phyloP scores from a whole-genome alignment of 2,329 filamentous ascomycete genomes.

The Mycocentrospora acerina region DNA sequence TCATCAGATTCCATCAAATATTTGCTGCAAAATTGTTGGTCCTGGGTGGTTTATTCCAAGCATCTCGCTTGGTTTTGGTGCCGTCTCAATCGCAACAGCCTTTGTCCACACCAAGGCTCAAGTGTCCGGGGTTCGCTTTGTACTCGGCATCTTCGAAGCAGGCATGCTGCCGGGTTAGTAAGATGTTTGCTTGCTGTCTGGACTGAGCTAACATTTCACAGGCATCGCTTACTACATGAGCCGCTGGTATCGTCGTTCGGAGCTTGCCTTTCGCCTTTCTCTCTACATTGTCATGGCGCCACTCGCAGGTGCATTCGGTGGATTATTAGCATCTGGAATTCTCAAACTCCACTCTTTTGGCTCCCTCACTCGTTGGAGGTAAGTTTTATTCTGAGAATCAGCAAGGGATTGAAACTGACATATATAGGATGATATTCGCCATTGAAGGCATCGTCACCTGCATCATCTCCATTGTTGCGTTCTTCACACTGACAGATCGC shows the following conservation, averaged over 20 bases:
- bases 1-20: conserved; percentile 65
- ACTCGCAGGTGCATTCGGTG: conserved; percentile 70
- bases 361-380: conserved; percentile 56
- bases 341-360: conserved; percentile 62
- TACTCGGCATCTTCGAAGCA: conserved; percentile 68
- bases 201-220: background rate
- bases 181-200: background rate
- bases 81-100: conserved; percentile 64
- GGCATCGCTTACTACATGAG: conserved; percentile 72
- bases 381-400: too few relatives aligned
- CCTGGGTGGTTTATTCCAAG: conserved; percentile 71
- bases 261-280: conserved; percentile 67
- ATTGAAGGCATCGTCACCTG: conserved; percentile 69
- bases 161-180: conserved; percentile 64
- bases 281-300: conserved; percentile 72
- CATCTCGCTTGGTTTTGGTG: conserved; percentile 64
- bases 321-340: conserved; percentile 63
- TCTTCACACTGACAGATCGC: conserved; percentile 67
- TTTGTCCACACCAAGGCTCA: conserved; percentile 60
- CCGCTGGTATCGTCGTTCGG: conserved; percentile 69
- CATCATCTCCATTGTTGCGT: conserved; percentile 60
- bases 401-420: too few relatives aligned
- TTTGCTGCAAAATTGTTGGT: conserved; percentile 69
- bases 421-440: conserved; percentile 64
- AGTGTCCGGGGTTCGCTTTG: conserved; percentile 63